A percentile compares a stretch with the other conserved stretches of the same genome.
Evolutionary conservation across 2,329 filamentous ascomycete genomes (phyloP).

Genomic region (Ilyonectria robusta): DNA sequence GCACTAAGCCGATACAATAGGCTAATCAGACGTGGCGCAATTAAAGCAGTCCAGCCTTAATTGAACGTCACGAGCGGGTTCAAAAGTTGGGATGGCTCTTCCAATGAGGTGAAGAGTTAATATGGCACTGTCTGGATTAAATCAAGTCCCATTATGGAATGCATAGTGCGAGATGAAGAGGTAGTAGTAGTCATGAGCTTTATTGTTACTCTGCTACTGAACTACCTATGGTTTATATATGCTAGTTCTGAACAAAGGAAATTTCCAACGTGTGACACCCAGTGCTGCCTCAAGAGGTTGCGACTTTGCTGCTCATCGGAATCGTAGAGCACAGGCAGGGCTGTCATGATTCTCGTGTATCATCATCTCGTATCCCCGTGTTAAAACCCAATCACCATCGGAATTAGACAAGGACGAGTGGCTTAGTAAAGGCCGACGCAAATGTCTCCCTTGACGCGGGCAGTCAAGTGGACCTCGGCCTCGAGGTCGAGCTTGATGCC

Average conservation of each 20-base stretch:
- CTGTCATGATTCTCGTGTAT: conserved; percentile 14
- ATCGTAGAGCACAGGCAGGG: conserved; percentile 20
- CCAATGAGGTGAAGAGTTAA: conserved; percentile 6
- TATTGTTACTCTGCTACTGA: conserved; percentile 38
- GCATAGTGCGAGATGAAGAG: conserved; percentile 1
- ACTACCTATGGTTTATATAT: conserved; percentile 12
- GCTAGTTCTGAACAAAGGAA: conserved; percentile 38
- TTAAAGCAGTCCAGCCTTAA: conserved; percentile 8
- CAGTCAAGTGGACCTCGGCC: conserved; percentile 74
- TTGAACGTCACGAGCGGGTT: conserved; percentile 18
- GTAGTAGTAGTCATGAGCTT: conserved; percentile 36
- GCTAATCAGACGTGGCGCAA: conserved; percentile 9
- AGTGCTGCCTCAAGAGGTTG: conserved; percentile 11
- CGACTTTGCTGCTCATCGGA: conserved; percentile 8
- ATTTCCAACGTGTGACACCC: conserved; percentile 30
- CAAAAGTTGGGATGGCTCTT: neutral
- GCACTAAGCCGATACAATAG: conserved; percentile 12
- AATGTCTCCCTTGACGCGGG: conserved; percentile 73
- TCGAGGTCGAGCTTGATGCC: conserved; percentile 76
- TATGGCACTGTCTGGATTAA: neutral
- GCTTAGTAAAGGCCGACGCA: conserved; percentile 58
- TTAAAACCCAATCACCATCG: conserved; percentile 24
- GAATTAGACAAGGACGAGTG: conserved; percentile 10
- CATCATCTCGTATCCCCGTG: conserved; percentile 31
- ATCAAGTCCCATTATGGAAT: neutral